Evolutionary conservation across 805 yeast genomes (phyloP), one percentile per base, ranked within the genome.

Genomic region (Ogataea neopini): DNA sequence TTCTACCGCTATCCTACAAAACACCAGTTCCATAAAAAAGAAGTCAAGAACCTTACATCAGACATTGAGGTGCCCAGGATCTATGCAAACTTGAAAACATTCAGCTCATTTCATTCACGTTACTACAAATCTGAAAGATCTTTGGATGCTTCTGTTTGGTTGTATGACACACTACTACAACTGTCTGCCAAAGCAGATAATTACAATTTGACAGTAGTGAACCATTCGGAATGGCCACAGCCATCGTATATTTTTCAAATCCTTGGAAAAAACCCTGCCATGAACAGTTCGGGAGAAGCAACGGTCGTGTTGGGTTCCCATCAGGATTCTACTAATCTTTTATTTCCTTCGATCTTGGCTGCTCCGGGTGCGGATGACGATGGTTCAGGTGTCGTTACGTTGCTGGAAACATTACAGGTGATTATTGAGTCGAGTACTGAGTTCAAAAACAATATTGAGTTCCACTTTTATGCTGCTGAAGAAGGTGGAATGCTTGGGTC

Each of bases 311-410:
- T 90, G 28, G 96, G 96, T 1, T 84, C 91, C 10, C 97, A 90
- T 67, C 87, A 83, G 59, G 97, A 90, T 65, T 85, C 95, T 2
- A 77, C 83, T 54, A 88, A 89, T 62, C 70, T 86, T 47, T 52
- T 88, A 36, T 73, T 87, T 50, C 97, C 96, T 8, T 74, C 74
- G 37, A 48, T 82, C n/a, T 62, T 88, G 54, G 74, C 81, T 20
- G 90, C 96, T 0, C 97, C 97, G 4, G 97, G 97, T 3, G 97
- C 96, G 4, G 97, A 90, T 63, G 97, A 91, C 62, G 88, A 90
- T 64, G 97, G 95, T 1, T 80, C 89, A 3, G 97, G 96, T 8
- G 85, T 90, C 3, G 81, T 84, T 8, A 86, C 96, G 2, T 77
- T 79, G 25, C 69, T 88, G 43, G 96, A 90, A 64, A 82, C 89